phyloP scores from a whole-genome alignment of 2,329 filamentous ascomycete genomes.

The Boeremia lycopersici region DNA sequence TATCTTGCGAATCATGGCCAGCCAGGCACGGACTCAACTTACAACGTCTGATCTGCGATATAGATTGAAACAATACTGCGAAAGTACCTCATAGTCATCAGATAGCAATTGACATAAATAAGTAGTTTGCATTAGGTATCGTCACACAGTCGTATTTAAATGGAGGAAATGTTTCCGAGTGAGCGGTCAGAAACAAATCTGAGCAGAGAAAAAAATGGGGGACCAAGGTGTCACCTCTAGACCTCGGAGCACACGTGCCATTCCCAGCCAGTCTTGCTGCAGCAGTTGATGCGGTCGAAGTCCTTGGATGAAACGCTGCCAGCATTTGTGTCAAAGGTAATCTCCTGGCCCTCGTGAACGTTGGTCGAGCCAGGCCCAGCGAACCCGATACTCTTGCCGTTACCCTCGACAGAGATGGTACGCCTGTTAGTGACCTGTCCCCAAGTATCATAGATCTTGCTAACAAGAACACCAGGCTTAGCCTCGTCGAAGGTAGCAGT shows the following conservation, averaged over 20 bases:
- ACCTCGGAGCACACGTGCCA: constrained; percentile 7
- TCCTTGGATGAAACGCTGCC: not conserved
- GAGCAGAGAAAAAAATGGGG: not conserved
- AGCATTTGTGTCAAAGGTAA: not conserved
- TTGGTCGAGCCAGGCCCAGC: not conserved
- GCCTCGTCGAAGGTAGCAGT: constrained; percentile 2
- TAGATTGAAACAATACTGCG: too few species aligned
- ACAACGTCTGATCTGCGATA: too few species aligned
- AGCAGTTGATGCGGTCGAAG: constrained; percentile 6
- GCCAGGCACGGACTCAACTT: too few species aligned
- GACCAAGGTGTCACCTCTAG: not conserved
- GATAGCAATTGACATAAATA: too few species aligned
- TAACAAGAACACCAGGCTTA: not conserved
- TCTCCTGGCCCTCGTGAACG: not conserved
- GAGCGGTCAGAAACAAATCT: not conserved
- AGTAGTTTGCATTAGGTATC: too few species aligned
- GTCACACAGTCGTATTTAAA: too few species aligned
- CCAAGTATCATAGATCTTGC: not conserved
- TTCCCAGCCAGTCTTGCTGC: not conserved
- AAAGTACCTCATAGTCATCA: too few species aligned
- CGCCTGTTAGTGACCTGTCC: not conserved
- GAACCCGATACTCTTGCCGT: not conserved
- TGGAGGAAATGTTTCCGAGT: not conserved
- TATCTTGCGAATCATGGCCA: too few species aligned
- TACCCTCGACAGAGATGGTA: not conserved